Base-by-base conservation (phyloP, 768 basidiomycete species). In the Solioccasus polychromus region DNA sequence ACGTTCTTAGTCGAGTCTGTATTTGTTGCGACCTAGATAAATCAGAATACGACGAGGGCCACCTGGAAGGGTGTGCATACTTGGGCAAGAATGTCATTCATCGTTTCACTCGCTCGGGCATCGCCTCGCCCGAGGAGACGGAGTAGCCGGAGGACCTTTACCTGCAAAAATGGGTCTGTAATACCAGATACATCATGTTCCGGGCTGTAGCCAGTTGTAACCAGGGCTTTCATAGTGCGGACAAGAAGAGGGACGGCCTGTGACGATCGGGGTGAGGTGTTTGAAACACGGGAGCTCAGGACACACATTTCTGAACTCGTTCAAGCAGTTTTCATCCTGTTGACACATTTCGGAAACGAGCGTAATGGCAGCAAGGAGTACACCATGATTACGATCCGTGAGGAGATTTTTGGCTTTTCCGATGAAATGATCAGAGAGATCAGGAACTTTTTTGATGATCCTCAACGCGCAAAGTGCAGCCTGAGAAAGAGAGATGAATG, bases 111-210 rank as follows among this genome's bases (percentile, higher is more conserved):
- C 6, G 94, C 91, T 59, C 83, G 80, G 40, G 73, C 78, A 58
- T 96, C 91, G 0, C 85, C 87, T 57, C 73, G 83, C 8, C 95
- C 96, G 20, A 98, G 80, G n/a, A 96, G 58, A 25, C 93, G 81
- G 35, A 99, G 71, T 30, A 99, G 71, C 10, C 93, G 84, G 19
- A 99, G 73, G 32, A 95, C 83, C 68, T 98, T 99, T 55, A 94
- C 83, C 66, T 95, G 92, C 7, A 94, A 72, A 75, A 94, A 94
- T 7, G 92, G 92, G 67, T 95, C 93, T 14, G 96, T 97, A 67
- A 99, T 96, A 29, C 96, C 96, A n/a, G 92, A 92, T 9, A 99
- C 96, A 55, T 99, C 96, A 60, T 98, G 96, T 64, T 98, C 96
- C 19, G 96, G 94, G 57, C 92, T 95, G 68, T 96, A 97, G 8